Base-by-base conservation (phyloP, 192 early-diverging fungal species). In the Backusella parvicylindrica region DNA sequence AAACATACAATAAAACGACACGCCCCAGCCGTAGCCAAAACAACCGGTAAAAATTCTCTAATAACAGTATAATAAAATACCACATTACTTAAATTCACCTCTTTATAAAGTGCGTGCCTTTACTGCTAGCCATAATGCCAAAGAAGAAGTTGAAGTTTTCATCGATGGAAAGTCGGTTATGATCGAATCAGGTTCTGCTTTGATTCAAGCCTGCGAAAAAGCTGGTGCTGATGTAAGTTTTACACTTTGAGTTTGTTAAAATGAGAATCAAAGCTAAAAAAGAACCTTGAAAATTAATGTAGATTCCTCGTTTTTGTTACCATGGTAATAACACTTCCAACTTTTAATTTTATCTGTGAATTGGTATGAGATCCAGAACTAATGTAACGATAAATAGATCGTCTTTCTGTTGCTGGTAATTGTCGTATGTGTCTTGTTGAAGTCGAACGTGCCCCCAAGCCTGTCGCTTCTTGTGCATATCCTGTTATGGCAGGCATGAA, bases 341-440 rank as follows among this genome's bases (percentile, higher is more conserved):
- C 15, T 28, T 38, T 49, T 5, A 33, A 73, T 9, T 16, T 21
- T 49, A 35, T 28, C 9, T n/a, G 18, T 6, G 12, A 72, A 26
- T 23, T 31, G 71, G n/a, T 23, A 64, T 38, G 60, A 31, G 26
- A 7, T 53, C 49, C 15, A 38, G 37, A 13, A 53, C 23, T 60
- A 13, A 50, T 50, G 13, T 21, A 26, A 6, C 21, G 50, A 11
- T 23, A 30, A 87, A 93, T 93, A 86, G 95, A 97, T 79, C 93
- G 98, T 36, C 87, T 99, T 38, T 93, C 93, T 8, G 88, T 99
- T 65, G 98, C 98, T 7, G 98, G 98, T 78, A 99, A 99, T 89
- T 99, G 98, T 80, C 94, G 98, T 80, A 98, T 99, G 97, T 99
- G 98, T 78, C 89, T 99, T 72, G 97, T 99, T 38, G 98, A 99